These are phyloP conservation scores for Agroathelia rolfsii DNA, from an alignment of 1,284 basidiomycete genomes.

Conservation along the genomic window DNA sequence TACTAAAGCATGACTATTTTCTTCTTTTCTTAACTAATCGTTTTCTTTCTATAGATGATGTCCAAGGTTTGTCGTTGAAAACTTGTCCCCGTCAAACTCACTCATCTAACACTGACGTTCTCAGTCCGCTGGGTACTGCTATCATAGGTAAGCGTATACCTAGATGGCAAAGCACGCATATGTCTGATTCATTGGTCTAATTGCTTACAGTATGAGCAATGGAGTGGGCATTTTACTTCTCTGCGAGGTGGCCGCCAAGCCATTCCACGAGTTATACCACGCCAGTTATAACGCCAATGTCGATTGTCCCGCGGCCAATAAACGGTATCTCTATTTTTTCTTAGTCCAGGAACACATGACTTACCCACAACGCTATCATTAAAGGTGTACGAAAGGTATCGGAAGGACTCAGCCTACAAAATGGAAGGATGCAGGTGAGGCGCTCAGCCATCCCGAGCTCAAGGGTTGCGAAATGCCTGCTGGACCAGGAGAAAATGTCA, in stretches of 20 bases:
- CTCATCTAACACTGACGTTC: not conserved
- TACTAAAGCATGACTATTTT: not conserved
- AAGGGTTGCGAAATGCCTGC: slow-evolving; percentile 50
- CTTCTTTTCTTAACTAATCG: too few relatives aligned
- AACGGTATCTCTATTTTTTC: slow-evolving; percentile 21
- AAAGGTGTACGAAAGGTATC: slow-evolving; percentile 44
- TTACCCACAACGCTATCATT: too few relatives aligned
- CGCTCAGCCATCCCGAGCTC: slow-evolving; percentile 39
- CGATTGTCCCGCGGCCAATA: slow-evolving; percentile 32
- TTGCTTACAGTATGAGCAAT: slow-evolving; percentile 33
- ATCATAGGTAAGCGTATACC: slow-evolving; percentile 38
- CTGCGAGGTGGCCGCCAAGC: slow-evolving; percentile 50
- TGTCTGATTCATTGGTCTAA: not conserved
- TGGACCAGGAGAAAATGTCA: slow-evolving; percentile 31
- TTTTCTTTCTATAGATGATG: slow-evolving; percentile 38
- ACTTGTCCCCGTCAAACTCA: not conserved
- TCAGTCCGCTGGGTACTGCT: slow-evolving; percentile 51
- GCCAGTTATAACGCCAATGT: slow-evolving; percentile 42
- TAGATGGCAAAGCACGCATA: too few relatives aligned
- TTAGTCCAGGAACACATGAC: not conserved
- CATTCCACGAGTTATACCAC: slow-evolving; percentile 37
- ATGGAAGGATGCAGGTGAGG: slow-evolving; percentile 54
- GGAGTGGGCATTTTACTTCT: slow-evolving; percentile 43
- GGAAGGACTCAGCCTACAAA: slow-evolving; percentile 38
- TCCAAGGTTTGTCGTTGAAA: slow-evolving; percentile 33